These are phyloP conservation scores for Alternaria alternata DNA, from an alignment of 2,329 filamentous ascomycete genomes.

Conservation along the genomic window DNA sequence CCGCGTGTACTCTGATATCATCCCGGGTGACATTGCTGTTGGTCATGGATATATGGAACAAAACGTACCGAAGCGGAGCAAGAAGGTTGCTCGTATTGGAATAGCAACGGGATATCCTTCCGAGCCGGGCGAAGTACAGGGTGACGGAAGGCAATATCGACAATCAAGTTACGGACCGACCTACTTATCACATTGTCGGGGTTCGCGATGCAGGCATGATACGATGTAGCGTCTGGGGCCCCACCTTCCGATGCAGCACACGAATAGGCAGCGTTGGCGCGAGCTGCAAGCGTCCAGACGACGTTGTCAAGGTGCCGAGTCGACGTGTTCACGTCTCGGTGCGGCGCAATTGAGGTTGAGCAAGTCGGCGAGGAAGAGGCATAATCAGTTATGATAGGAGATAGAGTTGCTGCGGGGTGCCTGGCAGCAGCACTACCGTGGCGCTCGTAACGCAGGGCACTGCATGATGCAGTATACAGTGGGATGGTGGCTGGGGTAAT, in stretches of 20 bases:
- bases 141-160: conserved; percentile 6
- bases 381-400: background rate
- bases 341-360: conserved; percentile 7
- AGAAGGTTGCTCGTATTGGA: background rate
- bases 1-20: background rate
- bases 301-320: background rate
- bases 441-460: background rate
- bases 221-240: conserved; percentile 1
- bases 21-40: background rate
- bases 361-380: conserved; percentile 6
- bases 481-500: conserved; percentile 4
- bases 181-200: conserved; percentile 3
- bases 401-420: background rate
- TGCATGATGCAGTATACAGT: conserved; percentile 1
- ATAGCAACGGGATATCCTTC: conserved; percentile 2
- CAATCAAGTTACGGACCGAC: conserved; percentile 6
- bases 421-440: conserved; percentile 1
- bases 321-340: background rate
- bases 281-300: background rate
- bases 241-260: conserved; percentile 4
- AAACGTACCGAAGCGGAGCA: background rate
- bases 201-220: conserved; percentile 7
- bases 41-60: background rate
- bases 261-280: conserved; percentile 5
- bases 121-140: conserved; percentile 6